These are phyloP conservation scores for Raffaelea albimanens DNA, from an alignment of 2,329 filamentous ascomycete genomes.

Conservation along the genomic window DNA sequence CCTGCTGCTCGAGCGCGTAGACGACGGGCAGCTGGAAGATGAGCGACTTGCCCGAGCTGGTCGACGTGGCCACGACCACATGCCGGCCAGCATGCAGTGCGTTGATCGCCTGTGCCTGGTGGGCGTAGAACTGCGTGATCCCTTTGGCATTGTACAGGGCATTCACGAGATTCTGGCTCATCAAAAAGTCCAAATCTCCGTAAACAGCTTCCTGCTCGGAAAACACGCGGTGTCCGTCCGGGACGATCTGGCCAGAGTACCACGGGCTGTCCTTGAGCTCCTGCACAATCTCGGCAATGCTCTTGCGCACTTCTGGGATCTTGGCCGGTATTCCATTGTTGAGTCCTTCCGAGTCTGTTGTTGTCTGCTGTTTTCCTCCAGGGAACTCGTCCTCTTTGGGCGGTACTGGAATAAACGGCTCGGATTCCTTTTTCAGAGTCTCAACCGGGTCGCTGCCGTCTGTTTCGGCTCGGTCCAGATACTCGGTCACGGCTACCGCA, in stretches of 20 bases:
- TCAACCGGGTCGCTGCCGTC: slow-evolving; percentile 58
- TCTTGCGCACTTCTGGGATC: slow-evolving; percentile 72
- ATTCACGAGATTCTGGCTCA: slow-evolving; percentile 91
- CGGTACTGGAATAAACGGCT: slow-evolving; percentile 53
- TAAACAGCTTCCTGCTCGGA: slow-evolving; percentile 74
- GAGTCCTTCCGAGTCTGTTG: slow-evolving; percentile 13
- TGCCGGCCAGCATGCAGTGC: slow-evolving; percentile 70
- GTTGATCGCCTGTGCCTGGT: slow-evolving; percentile 92
- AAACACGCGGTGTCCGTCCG: slow-evolving; percentile 84
- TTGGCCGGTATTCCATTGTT: slow-evolving; percentile 48
- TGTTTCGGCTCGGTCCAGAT: slow-evolving; percentile 49
- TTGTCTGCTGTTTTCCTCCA: too few relatives aligned
- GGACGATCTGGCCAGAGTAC: slow-evolving; percentile 90
- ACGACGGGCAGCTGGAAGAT: slow-evolving; percentile 95
- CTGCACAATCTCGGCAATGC: slow-evolving; percentile 73
- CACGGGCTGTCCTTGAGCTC: slow-evolving; percentile 76
- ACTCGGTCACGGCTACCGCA: slow-evolving; percentile 62
- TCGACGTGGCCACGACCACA: slow-evolving; percentile 90
- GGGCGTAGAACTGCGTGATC: slow-evolving; percentile 79
- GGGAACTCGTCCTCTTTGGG: background rate
- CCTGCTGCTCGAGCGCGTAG: slow-evolving; percentile 68
- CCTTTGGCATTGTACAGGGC: slow-evolving; percentile 85
- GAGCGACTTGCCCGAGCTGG: slow-evolving; percentile 93
- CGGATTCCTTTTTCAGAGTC: slow-evolving; percentile 47
- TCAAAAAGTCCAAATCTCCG: slow-evolving; percentile 72